phyloP scores from a whole-genome alignment of 352 stramenopile species.

The Globisporangium cystogenes region DNA sequence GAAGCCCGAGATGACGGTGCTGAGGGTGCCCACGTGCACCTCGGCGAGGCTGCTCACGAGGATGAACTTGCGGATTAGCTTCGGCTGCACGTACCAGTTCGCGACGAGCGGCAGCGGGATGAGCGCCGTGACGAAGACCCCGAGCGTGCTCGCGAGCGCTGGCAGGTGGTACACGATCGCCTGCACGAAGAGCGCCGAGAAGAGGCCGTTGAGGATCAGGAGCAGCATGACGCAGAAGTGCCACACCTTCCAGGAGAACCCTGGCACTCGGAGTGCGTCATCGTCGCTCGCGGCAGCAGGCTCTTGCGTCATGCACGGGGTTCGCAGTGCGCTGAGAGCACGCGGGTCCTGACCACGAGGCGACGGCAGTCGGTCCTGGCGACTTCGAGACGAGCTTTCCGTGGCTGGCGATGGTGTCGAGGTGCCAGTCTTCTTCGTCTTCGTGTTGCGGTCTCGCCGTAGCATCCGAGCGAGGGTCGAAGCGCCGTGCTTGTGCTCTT shows the following conservation, averaged over 20 bases:
- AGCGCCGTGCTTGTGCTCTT: constrained; percentile 16
- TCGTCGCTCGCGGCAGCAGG: not conserved
- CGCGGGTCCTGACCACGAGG: not conserved
- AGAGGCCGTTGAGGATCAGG: constrained; percentile 67
- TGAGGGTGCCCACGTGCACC: constrained; percentile 45
- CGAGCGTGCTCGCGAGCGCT: constrained; percentile 14
- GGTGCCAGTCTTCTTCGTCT: not conserved
- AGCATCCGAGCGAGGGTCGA: constrained; percentile 10
- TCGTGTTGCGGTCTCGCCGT: not conserved
- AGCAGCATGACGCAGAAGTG: constrained; percentile 50
- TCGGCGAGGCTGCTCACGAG: constrained; percentile 44
- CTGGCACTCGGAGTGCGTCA: constrained; percentile 14
- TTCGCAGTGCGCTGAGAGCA: not conserved
- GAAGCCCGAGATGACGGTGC: constrained; percentile 53
- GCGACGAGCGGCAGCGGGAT: constrained; percentile 40
- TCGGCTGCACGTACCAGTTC: constrained; percentile 51
- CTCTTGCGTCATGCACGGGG: not conserved
- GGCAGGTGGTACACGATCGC: constrained; percentile 49
- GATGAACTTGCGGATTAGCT: constrained; percentile 59
- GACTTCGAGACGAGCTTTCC: not conserved
- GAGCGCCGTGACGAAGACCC: constrained; percentile 15
- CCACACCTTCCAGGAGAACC: constrained; percentile 52
- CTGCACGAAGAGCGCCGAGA: constrained; percentile 49
- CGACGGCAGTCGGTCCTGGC: not conserved
- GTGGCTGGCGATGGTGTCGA: not conserved